Evolutionary conservation across 139 green algal genomes (phyloP).

Genomic region (Diplosphaera chodatii): DNA sequence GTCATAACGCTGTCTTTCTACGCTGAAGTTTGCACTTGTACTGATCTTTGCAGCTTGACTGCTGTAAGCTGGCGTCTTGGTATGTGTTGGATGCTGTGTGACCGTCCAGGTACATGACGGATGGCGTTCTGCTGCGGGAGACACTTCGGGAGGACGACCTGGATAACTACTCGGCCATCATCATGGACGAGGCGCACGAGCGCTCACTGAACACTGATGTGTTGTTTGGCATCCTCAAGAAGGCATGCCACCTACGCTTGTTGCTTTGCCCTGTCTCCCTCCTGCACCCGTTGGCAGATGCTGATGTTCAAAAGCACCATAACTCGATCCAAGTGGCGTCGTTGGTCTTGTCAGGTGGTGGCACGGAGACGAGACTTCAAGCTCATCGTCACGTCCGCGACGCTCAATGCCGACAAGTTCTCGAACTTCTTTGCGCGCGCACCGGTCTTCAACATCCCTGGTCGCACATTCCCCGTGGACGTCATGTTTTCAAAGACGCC

Average conservation of each 20-base stretch:
- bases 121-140: conserved; percentile 93
- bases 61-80: too few relatives aligned
- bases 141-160: conserved; percentile 81
- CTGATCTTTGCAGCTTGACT: too few relatives aligned
- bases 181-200: conserved; percentile 93
- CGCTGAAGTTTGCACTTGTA: too few relatives aligned
- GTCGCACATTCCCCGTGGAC: conserved; percentile 96
- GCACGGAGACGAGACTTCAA: conserved; percentile 83
- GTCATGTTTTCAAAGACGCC: conserved; percentile 82
- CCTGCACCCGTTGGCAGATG: too few relatives aligned
- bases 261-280: not conserved
- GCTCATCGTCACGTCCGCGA: conserved; percentile 96
- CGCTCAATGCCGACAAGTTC: conserved; percentile 86
- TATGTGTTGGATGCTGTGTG: too few relatives aligned
- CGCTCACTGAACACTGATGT: conserved; percentile 90
- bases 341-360: conserved; percentile 52
- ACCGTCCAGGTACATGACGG: conserved; percentile 80
- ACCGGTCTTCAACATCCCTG: conserved; percentile 91
- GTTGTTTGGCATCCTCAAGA: conserved; percentile 95
- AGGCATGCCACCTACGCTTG: too few relatives aligned
- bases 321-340: too few relatives aligned
- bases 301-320: too few relatives aligned
- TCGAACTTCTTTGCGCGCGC: conserved; percentile 80
- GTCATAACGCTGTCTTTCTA: too few relatives aligned
- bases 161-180: conserved; percentile 68